phyloP scores from a whole-genome alignment of 371 early-diverging fungal genomes.

The Choanephora cucurbitarum region DNA sequence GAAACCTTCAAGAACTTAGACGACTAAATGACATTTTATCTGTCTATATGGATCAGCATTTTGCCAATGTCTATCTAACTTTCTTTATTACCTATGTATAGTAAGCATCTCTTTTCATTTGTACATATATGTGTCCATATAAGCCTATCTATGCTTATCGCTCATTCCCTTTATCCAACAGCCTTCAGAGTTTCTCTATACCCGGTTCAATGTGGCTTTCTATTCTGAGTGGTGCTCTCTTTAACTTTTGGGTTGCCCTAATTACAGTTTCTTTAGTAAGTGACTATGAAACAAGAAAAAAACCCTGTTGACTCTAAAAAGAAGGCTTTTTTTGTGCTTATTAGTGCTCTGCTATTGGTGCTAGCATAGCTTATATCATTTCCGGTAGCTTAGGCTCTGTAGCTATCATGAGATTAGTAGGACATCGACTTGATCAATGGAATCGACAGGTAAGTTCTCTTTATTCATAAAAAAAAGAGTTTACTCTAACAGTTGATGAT shows the following conservation, averaged over 20 bases:
- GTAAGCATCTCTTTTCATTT: too few relatives aligned
- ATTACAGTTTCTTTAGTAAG: slow-evolving; percentile 56
- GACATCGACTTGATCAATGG: slow-evolving; percentile 59
- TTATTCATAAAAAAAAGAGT: too few relatives aligned
- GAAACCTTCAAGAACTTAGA: slow-evolving; percentile 55
- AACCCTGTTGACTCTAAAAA: too few relatives aligned
- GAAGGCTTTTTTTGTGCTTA: too few relatives aligned
- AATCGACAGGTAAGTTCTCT: slow-evolving; percentile 52
- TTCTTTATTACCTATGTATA: slow-evolving; percentile 59
- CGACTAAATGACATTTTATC: slow-evolving; percentile 56
- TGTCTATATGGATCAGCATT: slow-evolving; percentile 60
- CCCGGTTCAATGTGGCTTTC: slow-evolving; percentile 74
- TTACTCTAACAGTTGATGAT: not conserved
- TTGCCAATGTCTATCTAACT: slow-evolving; percentile 54
- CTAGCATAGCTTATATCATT: slow-evolving; percentile 59
- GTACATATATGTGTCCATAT: too few relatives aligned
- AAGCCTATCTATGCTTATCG: not conserved
- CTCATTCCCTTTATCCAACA: slow-evolving; percentile 12
- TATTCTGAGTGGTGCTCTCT: slow-evolving; percentile 64
- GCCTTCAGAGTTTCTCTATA: slow-evolving; percentile 68
- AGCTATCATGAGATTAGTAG: slow-evolving; percentile 55
- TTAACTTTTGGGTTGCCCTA: slow-evolving; percentile 59
- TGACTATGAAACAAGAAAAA: not conserved
- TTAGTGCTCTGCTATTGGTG: slow-evolving; percentile 64
- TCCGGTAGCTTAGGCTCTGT: slow-evolving; percentile 59